Base-by-base conservation (phyloP, 2,329 filamentous ascomycete species). In the Alternaria triticina region DNA sequence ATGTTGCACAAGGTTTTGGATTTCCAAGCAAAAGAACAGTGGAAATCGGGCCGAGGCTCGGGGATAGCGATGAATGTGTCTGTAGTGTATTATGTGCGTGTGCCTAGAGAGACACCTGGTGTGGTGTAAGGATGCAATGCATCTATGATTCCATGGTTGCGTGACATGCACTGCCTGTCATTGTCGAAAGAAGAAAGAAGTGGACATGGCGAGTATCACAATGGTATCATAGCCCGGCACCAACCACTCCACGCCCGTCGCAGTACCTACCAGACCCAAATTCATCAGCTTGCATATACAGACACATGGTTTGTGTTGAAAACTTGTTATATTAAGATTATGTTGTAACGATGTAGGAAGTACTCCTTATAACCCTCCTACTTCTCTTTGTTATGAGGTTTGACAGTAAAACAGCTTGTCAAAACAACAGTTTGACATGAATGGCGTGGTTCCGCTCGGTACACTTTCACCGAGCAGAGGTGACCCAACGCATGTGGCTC, bases 71-170 rank as follows among this genome's bases (percentile, higher is more conserved):
- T 52, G 49, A 22, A 23, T 33, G 20, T 15, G 27, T 51, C 22
- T 27, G 2, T 27, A 40, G 17, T 17, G 36, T 40, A 17, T 0
- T 40, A 40, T 11, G 36, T 40, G 36, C 36, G n/a, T 3, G 36
- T 40, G 36, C 36, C 36, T 3, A 40, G 36, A 30, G 3, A 30
- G 28, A 30, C 28, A 12, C 28, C 23, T 25, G 23, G 50, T 43
- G 5, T 25, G 11, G 44, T 46, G 44, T 23, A 15, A 12, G 46
- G 6, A 50, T 30, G 46, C 46, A 50, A 20, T 30, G 27, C 27
- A 50, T 51, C 49, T 27, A 51, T 51, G 49, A 51, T 52, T 52
- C 49, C 20, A 40, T 52, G 49, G 28, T 52, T 52, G 30, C 49
- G 30, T 52, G 49, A 25, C 13, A 28, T 11, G 1, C 28, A 40